Base-by-base conservation (phyloP, 1,139 yeast species). In the Candida sojae region DNA sequence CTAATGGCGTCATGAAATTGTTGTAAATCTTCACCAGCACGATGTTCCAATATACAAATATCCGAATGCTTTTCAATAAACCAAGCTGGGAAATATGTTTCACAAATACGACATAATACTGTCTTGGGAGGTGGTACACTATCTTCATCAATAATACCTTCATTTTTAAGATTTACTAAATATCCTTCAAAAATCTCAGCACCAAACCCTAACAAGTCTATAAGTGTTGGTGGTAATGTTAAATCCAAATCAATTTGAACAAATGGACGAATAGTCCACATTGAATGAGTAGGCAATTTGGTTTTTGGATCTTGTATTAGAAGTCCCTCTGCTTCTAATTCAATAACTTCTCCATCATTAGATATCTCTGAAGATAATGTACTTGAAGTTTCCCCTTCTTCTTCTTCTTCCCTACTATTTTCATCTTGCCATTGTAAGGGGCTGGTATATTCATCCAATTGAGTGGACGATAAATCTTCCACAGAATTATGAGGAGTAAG, bases 301-400 rank as follows among this genome's bases (percentile, higher is more conserved):
- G 83, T 73, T 44, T 71, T 70, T 4, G 77, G 66, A 57, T 87
- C 88, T 56, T 84, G 88, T n/a, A 93, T 86, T 34, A 93, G 66
- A n/a, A 93, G 86, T 6, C 99, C 99, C 60, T 92, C 97, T 0
- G 97, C 98, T 63, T 92, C 99, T 38, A 93, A 70, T 57, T 89
- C 95, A 3, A 85, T 78, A 11, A 79, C 67, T 9, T 77, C 82
- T 7, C 87, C 87, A 60, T 83, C 82, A 33, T 80, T 79, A 0
- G 84, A 76, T 11, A 80, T 47, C 45, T 64, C 63, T 46, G 76
- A 67, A 50, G 62, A 68, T 43, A 55, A 44, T 8, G 64, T 57
- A 46, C 65, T 62, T 28, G 56, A 45, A 1, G 53, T 30, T 32
- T 55, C 59, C 25, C 53, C 54, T 5, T 45, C 34, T 25, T 47